Evolutionary conservation across 805 yeast genomes (phyloP).

Genomic region (Debaryomyces hansenii): DNA sequence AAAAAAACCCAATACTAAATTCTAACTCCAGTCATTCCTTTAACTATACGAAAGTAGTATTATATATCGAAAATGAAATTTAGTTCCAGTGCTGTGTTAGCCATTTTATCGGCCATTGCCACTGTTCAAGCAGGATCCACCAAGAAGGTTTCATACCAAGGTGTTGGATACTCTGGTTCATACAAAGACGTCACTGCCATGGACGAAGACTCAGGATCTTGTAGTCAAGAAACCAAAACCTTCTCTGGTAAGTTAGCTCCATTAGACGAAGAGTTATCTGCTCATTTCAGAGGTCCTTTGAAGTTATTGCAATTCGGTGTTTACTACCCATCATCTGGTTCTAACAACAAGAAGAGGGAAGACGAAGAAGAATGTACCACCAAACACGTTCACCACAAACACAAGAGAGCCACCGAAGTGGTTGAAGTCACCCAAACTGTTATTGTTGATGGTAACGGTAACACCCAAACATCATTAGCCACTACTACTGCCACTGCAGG

Average conservation of each 20-base stretch:
- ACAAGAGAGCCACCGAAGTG: constrained; percentile 63
- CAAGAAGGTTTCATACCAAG: constrained; percentile 61
- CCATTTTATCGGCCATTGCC: constrained; percentile 20
- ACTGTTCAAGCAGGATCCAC: constrained; percentile 38
- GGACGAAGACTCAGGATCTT: constrained; percentile 68
- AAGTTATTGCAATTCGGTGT: constrained; percentile 84
- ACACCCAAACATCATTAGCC: constrained; percentile 26
- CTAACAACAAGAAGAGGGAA: constrained; percentile 44
- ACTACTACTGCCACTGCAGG: constrained; percentile 20
- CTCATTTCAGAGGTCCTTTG: constrained; percentile 90
- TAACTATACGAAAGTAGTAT: not conserved
- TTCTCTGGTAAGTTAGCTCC: constrained; percentile 79
- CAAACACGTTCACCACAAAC: constrained; percentile 46
- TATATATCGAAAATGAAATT: constrained; percentile 19
- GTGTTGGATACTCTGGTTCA: constrained; percentile 83
- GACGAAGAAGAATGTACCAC: constrained; percentile 46
- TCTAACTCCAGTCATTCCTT: constrained; percentile 11
- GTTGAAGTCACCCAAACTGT: constrained; percentile 81
- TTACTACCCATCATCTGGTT: constrained; percentile 64
- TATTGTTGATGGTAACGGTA: constrained; percentile 61
- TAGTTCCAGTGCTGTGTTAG: constrained; percentile 19
- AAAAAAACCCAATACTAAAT: not conserved
- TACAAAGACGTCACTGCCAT: constrained; percentile 78
- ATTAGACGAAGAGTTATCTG: constrained; percentile 80
- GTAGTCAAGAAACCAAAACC: constrained; percentile 56